A percentile compares a stretch with the other conserved stretches of the same genome.
Conservation (phyloP, 2,329 filamentous ascomycete genomes). For the Cladosporium oxysporum region DNA sequence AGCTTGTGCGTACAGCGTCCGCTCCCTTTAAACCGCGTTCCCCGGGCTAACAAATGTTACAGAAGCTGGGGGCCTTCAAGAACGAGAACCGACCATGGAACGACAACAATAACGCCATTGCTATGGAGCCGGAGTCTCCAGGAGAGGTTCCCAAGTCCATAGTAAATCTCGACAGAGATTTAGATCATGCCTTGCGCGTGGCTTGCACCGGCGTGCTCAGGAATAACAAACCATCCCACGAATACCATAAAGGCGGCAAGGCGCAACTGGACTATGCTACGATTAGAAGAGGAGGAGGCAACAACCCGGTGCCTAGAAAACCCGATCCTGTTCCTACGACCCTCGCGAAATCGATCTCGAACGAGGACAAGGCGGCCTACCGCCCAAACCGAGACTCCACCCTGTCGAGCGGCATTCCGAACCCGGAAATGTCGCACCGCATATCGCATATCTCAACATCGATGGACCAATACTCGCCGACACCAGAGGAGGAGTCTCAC, state of each 20-base stretch:
- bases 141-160: conserved; percentile 46
- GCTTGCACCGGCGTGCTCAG: conserved; percentile 49
- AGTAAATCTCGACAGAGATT: conserved; percentile 43
- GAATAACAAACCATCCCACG: conserved; percentile 39
- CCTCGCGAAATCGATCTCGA: conserved; percentile 2
- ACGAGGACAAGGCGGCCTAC: background rate
- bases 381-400: conserved; percentile 3
- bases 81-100: conserved; percentile 30
- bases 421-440: conserved; percentile 3
- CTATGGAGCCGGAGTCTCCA: conserved; percentile 36
- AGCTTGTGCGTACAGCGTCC: conserved; percentile 37
- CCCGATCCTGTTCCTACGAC: background rate
- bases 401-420: background rate
- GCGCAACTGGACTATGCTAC: conserved; percentile 38
- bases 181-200: conserved; percentile 48
- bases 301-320: conserved; percentile 17
- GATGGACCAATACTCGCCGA: conserved; percentile 23
- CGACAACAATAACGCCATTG: conserved; percentile 30
- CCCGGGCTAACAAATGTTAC: conserved; percentile 13
- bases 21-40: background rate
- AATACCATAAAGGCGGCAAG: conserved; percentile 29
- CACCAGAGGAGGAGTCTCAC: conserved; percentile 21
- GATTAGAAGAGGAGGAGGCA: conserved; percentile 28
- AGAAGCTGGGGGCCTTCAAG: conserved; percentile 34
- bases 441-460: conserved; percentile 1